These are phyloP conservation scores for Alloascoidea hylecoeti DNA, from an alignment of 805 yeast genomes.

Conservation along the genomic window DNA sequence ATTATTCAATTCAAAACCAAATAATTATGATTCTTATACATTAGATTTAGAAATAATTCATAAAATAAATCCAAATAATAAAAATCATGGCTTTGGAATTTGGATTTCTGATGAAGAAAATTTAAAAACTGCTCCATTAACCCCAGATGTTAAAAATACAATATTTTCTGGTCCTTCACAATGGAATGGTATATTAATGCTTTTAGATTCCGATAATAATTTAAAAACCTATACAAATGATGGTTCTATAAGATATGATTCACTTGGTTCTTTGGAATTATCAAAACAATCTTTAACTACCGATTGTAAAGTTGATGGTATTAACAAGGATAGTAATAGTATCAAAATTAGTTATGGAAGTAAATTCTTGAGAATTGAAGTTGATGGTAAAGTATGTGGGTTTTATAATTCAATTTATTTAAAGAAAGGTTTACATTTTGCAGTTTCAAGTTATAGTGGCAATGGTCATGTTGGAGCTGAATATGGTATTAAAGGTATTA, in stretches of 20 bases:
- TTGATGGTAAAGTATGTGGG: slow-evolving; percentile 1
- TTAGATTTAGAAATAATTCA: not conserved
- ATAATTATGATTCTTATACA: not conserved
- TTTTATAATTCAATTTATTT: not conserved
- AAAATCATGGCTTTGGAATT: not conserved
- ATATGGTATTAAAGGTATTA: not conserved
- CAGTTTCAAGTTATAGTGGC: not conserved
- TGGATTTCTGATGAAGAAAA: not conserved
- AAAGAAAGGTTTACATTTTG: not conserved
- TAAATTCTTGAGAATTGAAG: not conserved
- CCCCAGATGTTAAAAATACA: slow-evolving; percentile 1
- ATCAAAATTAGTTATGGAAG: not conserved
- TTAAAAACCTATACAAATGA: not conserved
- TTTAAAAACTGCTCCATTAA: not conserved
- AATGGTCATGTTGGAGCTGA: not conserved
- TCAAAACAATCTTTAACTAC: not conserved
- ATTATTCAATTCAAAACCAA: not conserved
- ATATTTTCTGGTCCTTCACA: not conserved
- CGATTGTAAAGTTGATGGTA: not conserved
- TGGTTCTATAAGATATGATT: not conserved
- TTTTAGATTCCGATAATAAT: not conserved
- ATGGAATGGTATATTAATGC: not conserved
- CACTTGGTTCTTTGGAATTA: not conserved
- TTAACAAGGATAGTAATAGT: not conserved
- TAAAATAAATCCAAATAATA: not conserved